These are phyloP conservation scores for Botrytis pseudocinerea DNA, from an alignment of 2,329 filamentous ascomycete genomes.

Conservation along the genomic window DNA sequence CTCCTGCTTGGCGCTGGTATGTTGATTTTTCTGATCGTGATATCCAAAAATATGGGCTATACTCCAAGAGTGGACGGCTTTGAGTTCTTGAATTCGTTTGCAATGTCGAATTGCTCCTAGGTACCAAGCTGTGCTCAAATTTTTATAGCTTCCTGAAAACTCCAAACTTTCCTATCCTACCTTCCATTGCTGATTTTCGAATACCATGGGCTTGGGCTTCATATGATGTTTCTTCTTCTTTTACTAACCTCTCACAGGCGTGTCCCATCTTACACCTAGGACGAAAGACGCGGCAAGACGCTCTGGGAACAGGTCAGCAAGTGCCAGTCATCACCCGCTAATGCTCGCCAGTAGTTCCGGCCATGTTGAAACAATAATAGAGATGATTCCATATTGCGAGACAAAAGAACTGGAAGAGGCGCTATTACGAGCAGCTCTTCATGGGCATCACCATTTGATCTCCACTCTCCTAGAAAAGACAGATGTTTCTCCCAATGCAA, in stretches of 20 bases:
- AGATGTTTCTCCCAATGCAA: constrained; percentile 8
- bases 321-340: constrained; percentile 37
- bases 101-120: neutral
- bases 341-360: constrained; percentile 40
- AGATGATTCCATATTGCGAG: constrained; percentile 21
- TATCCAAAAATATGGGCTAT: neutral
- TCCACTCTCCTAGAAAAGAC: neutral
- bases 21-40: neutral
- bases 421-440: neutral
- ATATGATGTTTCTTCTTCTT: neutral
- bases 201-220: neutral
- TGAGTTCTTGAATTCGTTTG: neutral
- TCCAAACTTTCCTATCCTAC: neutral
- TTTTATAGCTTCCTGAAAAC: neutral
- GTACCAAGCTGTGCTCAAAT: neutral
- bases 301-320: neutral
- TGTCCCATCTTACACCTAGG: constrained; percentile 40
- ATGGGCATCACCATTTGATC: neutral
- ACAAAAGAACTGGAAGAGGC: neutral
- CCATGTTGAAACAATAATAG: constrained; percentile 29
- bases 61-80: neutral
- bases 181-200: neutral
- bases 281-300: neutral
- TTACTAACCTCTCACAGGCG: constrained; percentile 21
- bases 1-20: constrained; percentile 42